Percentiles rank a stretch among this genome's conserved stretches.
These are phyloP conservation scores for Sugiyamaella castrensis DNA, from an alignment of 1,139 yeast species.

Conservation along the genomic window DNA sequence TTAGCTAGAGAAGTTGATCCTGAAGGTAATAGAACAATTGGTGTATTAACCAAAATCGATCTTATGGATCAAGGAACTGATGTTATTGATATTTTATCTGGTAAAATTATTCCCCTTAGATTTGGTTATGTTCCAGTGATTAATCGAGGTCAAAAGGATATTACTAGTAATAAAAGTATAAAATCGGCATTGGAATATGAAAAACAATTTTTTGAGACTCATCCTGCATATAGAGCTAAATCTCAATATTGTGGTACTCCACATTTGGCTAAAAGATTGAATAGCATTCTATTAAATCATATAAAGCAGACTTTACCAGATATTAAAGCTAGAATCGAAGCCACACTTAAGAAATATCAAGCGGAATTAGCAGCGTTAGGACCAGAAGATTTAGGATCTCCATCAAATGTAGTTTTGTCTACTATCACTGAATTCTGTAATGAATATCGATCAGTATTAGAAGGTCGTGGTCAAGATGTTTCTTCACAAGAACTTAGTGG, in stretches of 20 bases:
- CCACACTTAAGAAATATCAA: constrained; percentile 83
- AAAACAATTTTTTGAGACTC: constrained; percentile 74
- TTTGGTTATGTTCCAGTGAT: constrained; percentile 97
- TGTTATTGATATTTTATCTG: constrained; percentile 93
- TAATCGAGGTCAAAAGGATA: constrained; percentile 96
- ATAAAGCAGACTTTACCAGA: constrained; percentile 95
- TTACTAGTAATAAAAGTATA: constrained; percentile 80
- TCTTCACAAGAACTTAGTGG: constrained; percentile 77
- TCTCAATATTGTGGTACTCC: constrained; percentile 96
- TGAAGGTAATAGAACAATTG: constrained; percentile 93
- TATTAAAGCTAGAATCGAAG: constrained; percentile 86
- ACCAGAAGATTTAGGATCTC: constrained; percentile 78
- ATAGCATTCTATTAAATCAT: constrained; percentile 85
- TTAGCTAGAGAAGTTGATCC: constrained; percentile 98
- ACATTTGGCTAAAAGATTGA: constrained; percentile 87
- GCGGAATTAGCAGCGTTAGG: constrained; percentile 71
- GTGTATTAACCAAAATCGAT: constrained; percentile 95
- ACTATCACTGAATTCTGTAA: constrained; percentile 87
- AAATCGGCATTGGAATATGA: constrained; percentile 86
- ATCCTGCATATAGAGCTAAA: constrained; percentile 92
- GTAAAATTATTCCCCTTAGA: constrained; percentile 91
- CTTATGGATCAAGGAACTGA: constrained; percentile 99
- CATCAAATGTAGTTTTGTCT: constrained; percentile 82
- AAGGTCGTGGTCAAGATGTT: constrained; percentile 87
- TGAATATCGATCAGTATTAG: constrained; percentile 84